Evolutionary conservation across 345 rosid species (phyloP).

Genomic region (Jatropha curcas): DNA sequence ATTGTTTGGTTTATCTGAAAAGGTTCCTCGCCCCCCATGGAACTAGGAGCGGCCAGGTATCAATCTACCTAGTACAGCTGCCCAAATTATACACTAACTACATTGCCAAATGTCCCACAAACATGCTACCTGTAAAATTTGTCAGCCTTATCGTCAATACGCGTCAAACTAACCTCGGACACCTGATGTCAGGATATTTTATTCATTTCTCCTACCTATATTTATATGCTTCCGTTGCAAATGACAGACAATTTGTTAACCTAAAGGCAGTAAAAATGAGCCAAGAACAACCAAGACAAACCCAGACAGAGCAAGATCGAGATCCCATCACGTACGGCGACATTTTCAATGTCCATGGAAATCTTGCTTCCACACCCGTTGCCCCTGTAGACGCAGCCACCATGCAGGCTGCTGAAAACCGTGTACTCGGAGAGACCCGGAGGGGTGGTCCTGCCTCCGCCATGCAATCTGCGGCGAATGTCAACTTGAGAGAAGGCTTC

Average conservation of each 20-base stretch:
- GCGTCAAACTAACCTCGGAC: neutral
- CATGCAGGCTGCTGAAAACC: constrained; percentile 43
- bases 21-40: too few species aligned
- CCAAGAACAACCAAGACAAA: constrained; percentile 28
- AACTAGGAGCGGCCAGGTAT: neutral
- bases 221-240: neutral
- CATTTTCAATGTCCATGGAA: constrained; percentile 42
- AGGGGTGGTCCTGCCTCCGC: constrained; percentile 35
- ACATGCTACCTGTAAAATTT: neutral
- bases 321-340: constrained; percentile 37
- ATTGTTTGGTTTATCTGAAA: too few species aligned
- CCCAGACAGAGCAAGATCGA: constrained; percentile 11
- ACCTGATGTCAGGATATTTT: neutral
- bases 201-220: neutral
- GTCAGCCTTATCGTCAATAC: neutral
- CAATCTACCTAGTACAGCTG: neutral
- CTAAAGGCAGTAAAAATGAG: constrained; percentile 14
- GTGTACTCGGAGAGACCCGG: constrained; percentile 32
- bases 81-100: neutral
- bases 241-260: neutral
- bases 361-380: constrained; percentile 33
- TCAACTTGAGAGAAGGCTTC: constrained; percentile 26
- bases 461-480: constrained; percentile 41
- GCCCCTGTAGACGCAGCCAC: constrained; percentile 40
- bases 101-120: neutral